Evolutionary conservation across 1,139 yeast genomes (phyloP).

Genomic region (Debaryomyces coudertii): DNA sequence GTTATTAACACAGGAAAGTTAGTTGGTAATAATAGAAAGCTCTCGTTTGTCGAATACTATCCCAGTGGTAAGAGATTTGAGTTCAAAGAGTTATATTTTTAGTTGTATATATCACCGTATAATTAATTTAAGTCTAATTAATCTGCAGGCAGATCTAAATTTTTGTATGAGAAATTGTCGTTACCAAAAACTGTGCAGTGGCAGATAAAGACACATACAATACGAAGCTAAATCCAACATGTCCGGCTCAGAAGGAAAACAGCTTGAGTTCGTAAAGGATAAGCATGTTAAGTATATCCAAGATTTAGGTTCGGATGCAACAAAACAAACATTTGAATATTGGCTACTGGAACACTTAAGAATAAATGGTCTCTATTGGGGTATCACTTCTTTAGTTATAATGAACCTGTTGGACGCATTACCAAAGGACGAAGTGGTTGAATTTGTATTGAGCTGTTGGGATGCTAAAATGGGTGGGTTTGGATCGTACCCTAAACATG

Average conservation of each 20-base stretch:
- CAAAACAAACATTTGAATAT: slow-evolving; percentile 59
- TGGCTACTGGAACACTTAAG: slow-evolving; percentile 92
- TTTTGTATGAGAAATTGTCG: slow-evolving; percentile 1
- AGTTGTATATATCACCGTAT: slow-evolving; percentile 34
- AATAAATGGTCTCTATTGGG: slow-evolving; percentile 95
- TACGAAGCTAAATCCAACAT: neutral
- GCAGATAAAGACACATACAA: neutral
- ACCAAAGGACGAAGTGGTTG: slow-evolving; percentile 60
- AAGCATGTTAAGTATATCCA: slow-evolving; percentile 43
- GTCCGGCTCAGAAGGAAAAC: neutral
- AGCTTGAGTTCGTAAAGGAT: slow-evolving; percentile 18
- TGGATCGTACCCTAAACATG: slow-evolving; percentile 88
- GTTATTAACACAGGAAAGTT: slow-evolving; percentile 73
- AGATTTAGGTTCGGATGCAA: slow-evolving; percentile 37
- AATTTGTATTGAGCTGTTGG: slow-evolving; percentile 71
- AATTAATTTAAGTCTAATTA: neutral
- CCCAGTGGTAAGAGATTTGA: slow-evolving; percentile 59
- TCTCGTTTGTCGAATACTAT: slow-evolving; percentile 71
- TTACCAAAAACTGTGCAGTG: neutral
- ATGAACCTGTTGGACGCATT: slow-evolving; percentile 58
- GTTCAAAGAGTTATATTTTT: slow-evolving; percentile 51
- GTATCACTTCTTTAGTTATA: slow-evolving; percentile 72
- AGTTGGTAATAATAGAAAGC: slow-evolving; percentile 45
- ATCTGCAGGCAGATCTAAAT: slow-evolving; percentile 4
- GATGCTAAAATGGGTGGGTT: slow-evolving; percentile 72